phyloP scores from a whole-genome alignment of 495 filamentous ascomycete genomes.

The Apodospora peruviana region DNA sequence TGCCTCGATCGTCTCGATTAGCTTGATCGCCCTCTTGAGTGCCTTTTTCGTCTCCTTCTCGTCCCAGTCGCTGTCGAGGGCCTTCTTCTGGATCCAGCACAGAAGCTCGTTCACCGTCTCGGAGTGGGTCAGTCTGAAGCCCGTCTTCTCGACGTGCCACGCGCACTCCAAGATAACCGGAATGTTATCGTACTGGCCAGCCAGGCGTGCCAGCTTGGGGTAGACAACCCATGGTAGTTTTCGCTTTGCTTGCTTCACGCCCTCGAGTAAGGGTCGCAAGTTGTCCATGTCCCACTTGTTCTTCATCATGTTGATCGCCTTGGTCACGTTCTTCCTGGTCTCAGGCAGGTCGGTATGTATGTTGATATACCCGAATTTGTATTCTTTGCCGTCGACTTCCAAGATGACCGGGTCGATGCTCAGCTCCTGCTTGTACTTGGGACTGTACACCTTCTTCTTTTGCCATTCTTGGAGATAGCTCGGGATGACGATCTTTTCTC shows the following conservation, averaged over 20 bases:
- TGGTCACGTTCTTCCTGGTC: slow-evolving; percentile 27
- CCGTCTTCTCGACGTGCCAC: slow-evolving; percentile 40
- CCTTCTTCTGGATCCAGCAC: slow-evolving; percentile 43
- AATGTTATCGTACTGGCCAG: slow-evolving; percentile 33
- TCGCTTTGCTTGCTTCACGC: slow-evolving; percentile 41
- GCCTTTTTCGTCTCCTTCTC: slow-evolving; percentile 27
- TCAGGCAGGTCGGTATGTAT: slow-evolving; percentile 23
- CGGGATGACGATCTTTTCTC: slow-evolving; percentile 60
- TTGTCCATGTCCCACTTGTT: slow-evolving; percentile 55
- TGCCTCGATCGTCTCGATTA: slow-evolving; percentile 48
- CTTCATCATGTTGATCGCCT: slow-evolving; percentile 46
- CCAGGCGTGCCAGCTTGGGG: slow-evolving; percentile 37
- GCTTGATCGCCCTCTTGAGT: slow-evolving; percentile 40
- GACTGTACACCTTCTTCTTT: slow-evolving; percentile 48
- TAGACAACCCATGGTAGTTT: slow-evolving; percentile 22
- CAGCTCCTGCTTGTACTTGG: slow-evolving; percentile 46
- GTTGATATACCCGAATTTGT: slow-evolving; percentile 49
- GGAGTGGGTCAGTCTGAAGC: slow-evolving; percentile 40
- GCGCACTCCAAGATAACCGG: slow-evolving; percentile 50
- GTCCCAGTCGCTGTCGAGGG: slow-evolving; percentile 37
- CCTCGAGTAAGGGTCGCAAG: slow-evolving; percentile 53
- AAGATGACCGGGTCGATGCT: slow-evolving; percentile 55
- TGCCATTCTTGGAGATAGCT: slow-evolving; percentile 51
- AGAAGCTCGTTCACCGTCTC: slow-evolving; percentile 44
- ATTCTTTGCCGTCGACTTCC: slow-evolving; percentile 52